A percentile compares a stretch with the other conserved stretches of the same genome.
Conservation (phyloP, 2,329 filamentous ascomycete species). For the Colletotrichum tanaceti region DNA sequence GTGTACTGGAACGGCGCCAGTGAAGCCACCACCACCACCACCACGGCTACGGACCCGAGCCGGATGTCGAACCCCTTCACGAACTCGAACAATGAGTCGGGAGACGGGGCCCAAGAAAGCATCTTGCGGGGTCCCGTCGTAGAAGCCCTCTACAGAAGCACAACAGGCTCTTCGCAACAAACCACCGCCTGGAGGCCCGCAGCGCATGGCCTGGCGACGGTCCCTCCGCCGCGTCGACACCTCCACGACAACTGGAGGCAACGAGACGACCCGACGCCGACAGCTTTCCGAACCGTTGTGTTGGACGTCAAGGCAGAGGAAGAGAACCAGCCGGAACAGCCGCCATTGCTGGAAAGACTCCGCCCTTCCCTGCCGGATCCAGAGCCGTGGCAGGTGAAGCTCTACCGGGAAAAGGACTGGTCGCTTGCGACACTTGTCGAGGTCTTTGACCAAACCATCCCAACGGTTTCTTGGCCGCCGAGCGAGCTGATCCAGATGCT, state of each 20-base stretch:
- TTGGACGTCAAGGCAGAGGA: not conserved
- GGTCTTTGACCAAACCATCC: too few relatives aligned
- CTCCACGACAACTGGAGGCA: not conserved
- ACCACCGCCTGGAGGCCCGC: not conserved
- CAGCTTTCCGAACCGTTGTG: not conserved
- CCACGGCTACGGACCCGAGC: not conserved
- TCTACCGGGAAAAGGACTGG: not conserved
- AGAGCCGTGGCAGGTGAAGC: too few relatives aligned
- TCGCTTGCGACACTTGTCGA: not conserved
- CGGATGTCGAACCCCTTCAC: not conserved
- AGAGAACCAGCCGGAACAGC: not conserved
- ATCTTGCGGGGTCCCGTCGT: not conserved
- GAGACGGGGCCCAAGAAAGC: not conserved
- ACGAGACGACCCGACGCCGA: too few relatives aligned
- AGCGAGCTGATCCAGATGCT: not conserved
- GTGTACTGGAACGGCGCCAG: not conserved
- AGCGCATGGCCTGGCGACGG: not conserved
- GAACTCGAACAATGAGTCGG: not conserved
- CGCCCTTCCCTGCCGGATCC: not conserved
- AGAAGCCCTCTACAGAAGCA: not conserved
- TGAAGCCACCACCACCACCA: not conserved
- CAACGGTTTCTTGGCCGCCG: not conserved
- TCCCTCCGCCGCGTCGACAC: not conserved
- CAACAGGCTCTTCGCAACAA: not conserved
- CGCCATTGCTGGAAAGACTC: not conserved